A percentile compares a stretch with the other conserved stretches of the same genome.
Conservation (phyloP, 2,329 filamentous ascomycete genomes). For the Claviceps sp. region DNA sequence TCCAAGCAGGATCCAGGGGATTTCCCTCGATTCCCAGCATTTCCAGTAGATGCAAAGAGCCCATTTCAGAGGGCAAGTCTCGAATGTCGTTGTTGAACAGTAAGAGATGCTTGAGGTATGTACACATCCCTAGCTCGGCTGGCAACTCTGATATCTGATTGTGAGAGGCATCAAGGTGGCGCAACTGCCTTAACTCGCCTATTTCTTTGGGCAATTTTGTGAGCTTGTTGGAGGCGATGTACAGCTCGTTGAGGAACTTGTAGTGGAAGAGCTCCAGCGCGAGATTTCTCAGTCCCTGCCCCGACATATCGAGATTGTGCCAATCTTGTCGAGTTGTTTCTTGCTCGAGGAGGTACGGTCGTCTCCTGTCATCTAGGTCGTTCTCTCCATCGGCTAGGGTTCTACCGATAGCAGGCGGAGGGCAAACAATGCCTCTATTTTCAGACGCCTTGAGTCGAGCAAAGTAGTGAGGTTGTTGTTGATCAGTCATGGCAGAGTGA, state of each 20-base stretch:
- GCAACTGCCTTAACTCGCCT: slow-evolving; percentile 68
- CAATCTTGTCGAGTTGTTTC: slow-evolving; percentile 65
- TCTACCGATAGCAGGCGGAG: slow-evolving; percentile 35
- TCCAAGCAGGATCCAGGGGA: slow-evolving; percentile 61
- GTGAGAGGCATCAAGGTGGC: slow-evolving; percentile 74
- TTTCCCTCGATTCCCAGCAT: slow-evolving; percentile 89
- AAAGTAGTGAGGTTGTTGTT: slow-evolving; percentile 56
- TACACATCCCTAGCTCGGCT: slow-evolving; percentile 91
- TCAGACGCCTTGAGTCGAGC: slow-evolving; percentile 57
- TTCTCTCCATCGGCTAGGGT: slow-evolving; percentile 36
- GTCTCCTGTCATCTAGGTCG: slow-evolving; percentile 42
- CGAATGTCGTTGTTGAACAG: slow-evolving; percentile 85
- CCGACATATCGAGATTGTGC: slow-evolving; percentile 87
- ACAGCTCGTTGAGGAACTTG: slow-evolving; percentile 79
- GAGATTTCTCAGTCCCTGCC: slow-evolving; percentile 82
- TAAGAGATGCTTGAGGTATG: slow-evolving; percentile 71
- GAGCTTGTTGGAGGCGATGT: slow-evolving; percentile 87
- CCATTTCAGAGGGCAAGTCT: slow-evolving; percentile 72
- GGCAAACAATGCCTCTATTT: slow-evolving; percentile 51
- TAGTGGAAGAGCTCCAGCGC: slow-evolving; percentile 74
- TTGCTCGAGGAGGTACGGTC: slow-evolving; percentile 53
- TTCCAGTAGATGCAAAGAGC: slow-evolving; percentile 77
- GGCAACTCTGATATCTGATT: slow-evolving; percentile 77
- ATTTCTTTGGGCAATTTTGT: slow-evolving; percentile 66
- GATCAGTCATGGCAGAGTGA: slow-evolving; percentile 57